A percentile compares a stretch with the other conserved stretches of the same genome.
Evolutionary conservation across 192 early-diverging fungal species (phyloP).

Genomic region (Entomortierella chlamydospora): DNA sequence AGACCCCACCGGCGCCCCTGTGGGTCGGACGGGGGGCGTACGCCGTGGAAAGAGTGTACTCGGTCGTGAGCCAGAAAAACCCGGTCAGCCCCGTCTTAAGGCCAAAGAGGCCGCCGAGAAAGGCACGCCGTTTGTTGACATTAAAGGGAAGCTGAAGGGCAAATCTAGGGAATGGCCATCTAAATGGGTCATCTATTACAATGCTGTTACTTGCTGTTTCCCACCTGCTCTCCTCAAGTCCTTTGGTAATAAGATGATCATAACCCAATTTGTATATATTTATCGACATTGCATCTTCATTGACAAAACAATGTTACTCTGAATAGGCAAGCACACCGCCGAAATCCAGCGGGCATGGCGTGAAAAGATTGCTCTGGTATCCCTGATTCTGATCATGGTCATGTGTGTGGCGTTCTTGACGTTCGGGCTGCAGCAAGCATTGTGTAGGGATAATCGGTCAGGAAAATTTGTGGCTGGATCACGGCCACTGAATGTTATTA

Average conservation of each 20-base stretch:
- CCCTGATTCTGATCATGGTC: constrained; percentile 82
- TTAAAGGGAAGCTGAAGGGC: constrained; percentile 44
- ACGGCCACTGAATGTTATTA: constrained; percentile 57
- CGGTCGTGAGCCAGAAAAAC: constrained; percentile 48
- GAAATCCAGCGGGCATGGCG: constrained; percentile 85
- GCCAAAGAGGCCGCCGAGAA: constrained; percentile 31
- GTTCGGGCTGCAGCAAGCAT: constrained; percentile 80
- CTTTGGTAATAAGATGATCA: no score
- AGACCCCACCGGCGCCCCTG: constrained; percentile 26
- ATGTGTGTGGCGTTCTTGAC: constrained; percentile 83
- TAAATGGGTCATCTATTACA: constrained; percentile 58
- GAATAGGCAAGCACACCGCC: constrained; percentile 66
- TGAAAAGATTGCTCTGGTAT: constrained; percentile 92
- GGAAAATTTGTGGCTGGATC: constrained; percentile 57
- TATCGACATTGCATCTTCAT: no score
- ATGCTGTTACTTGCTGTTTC: constrained; percentile 58
- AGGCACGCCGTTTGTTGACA: constrained; percentile 22
- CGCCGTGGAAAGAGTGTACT: constrained; percentile 47
- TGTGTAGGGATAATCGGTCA: constrained; percentile 60
- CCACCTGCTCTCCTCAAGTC: constrained; percentile 41
- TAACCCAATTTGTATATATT: no score
- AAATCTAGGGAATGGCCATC: constrained; percentile 41
- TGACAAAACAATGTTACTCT: no score
- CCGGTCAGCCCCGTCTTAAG: constrained; percentile 48
- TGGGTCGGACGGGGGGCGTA: constrained; percentile 30